Evolutionary conservation across 2,329 filamentous ascomycete species (phyloP), one percentile per base, ranked within the genome.

Genomic region (Erysiphe neolycopersici): DNA sequence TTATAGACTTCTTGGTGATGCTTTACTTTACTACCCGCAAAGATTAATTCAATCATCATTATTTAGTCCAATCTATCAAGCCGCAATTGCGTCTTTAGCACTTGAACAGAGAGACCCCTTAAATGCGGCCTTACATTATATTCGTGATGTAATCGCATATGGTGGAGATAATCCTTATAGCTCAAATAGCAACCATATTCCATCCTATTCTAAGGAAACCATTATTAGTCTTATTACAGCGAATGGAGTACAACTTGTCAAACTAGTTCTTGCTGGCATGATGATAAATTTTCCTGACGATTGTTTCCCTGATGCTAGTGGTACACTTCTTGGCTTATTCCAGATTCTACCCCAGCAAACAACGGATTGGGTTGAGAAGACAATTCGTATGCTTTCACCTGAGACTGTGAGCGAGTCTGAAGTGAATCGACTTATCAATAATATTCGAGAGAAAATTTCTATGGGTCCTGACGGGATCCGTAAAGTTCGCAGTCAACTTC

Each of bases 261-360:
- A 93, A 60, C 79, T 85, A 49, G 76, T 92, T 46, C 68, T 98
- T 63, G 89, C 85, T 1, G 89, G 89, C 47, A 92, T 98, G 85
- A 95, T 98, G 87, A 94, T 94, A 58, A 91, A 79, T 0, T 98
- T 98, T 62, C 91, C 89, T 0, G 73, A 81, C 38, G 89, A 95
- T 59, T 94, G 85, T 61, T 92, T 95, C 56, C 77, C 85, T 0
- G 89, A 98, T 56, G 85, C 84, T 14, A 93, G 83, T 41, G 85
- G 84, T 4, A 82, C 93, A n/a, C 63, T 98, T 43, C 72, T 98
- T 47, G 76, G 78, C 3, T 67, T 95, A 49, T 93, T 98, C 56
- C 79, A 93, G 58, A 64, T 95, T 36, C 65, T 91, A 55, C 89
- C 89, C 0, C 65, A 72, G 44, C 71, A 89, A 55, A 82, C 84